These are phyloP conservation scores for Hypomyces rosellus DNA, from an alignment of 2,329 filamentous ascomycete genomes.

Conservation along the genomic window DNA sequence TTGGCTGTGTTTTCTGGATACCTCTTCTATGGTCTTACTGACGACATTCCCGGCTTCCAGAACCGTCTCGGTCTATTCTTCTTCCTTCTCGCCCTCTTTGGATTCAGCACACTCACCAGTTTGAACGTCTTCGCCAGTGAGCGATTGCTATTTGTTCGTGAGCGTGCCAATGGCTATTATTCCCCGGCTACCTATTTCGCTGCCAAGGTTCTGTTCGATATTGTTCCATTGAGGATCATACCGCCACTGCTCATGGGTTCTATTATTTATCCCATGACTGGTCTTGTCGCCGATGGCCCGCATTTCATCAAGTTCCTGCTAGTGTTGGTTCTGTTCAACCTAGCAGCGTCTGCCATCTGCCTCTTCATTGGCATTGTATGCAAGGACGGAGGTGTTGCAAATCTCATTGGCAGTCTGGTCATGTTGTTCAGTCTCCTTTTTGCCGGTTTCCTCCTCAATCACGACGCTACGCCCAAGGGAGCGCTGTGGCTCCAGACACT, in stretches of 20 bases:
- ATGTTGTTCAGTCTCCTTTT: constrained; percentile 98
- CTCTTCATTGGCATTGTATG: constrained; percentile 95
- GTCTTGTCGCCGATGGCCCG: constrained; percentile 70
- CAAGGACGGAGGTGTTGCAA: constrained; percentile 85
- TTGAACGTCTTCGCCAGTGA: constrained; percentile 91
- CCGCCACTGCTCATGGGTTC: constrained; percentile 92
- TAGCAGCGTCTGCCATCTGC: constrained; percentile 88
- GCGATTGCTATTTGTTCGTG: constrained; percentile 82
- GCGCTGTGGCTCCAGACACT: constrained; percentile 87
- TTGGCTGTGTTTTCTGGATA: constrained; percentile 91
- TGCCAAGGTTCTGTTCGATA: constrained; percentile 96
- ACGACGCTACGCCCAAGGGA: constrained; percentile 80
- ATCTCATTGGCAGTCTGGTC: constrained; percentile 85
- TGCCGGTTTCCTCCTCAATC: constrained; percentile 88
- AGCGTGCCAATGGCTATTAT: constrained; percentile 96
- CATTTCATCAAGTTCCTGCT: constrained; percentile 91
- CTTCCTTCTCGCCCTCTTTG: constrained; percentile 91
- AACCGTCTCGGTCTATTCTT: constrained; percentile 96
- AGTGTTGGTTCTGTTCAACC: constrained; percentile 89
- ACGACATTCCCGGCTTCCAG: constrained; percentile 96
- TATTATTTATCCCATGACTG: constrained; percentile 98
- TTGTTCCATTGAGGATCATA: constrained; percentile 87
- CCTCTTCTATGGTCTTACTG: constrained; percentile 91
- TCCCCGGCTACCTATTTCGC: constrained; percentile 88
- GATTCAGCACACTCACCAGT: constrained; percentile 92